Base-by-base conservation (phyloP, 2,329 filamentous ascomycete species). In the Beauveria australis region DNA sequence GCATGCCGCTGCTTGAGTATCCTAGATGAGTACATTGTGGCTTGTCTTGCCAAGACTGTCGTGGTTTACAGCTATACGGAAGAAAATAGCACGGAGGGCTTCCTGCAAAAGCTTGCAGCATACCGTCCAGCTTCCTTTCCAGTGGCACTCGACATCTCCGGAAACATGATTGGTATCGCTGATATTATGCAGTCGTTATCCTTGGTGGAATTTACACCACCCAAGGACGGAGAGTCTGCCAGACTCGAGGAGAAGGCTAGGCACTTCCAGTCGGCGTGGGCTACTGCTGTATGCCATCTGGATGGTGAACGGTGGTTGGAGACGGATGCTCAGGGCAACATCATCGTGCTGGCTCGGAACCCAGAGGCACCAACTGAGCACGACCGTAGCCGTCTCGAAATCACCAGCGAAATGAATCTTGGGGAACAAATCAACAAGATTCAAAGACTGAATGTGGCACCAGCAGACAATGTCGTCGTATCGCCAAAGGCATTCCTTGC, bases 341-440 rank as follows among this genome's bases (percentile, higher is more conserved):
- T 99, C 3, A 78, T 92, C 59, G 86, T 97, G 3, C 77, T 97
- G n/a, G 80, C 85, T 56, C 83, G 86, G 43, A 92, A 97, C 66
- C 68, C 78, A 2, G 80, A 86, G 2, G 91, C 89, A 0, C 86
- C 91, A 1, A 91, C 87, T 0, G 81, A 83, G 1, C 87, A 94
- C 57, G 91, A 96, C 66, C 83, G 81, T 62, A 81, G 81, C 54
- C 80, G 85, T 30, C 75, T 97, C 65, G 82, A 90, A 47, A 79
- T 92, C 5, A 90, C 85, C 1, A 88, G 89, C 62, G 92, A 97
- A 73, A 85, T 97, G 64, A 86, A 88, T 49, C 79, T 99, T 10
- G 92, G 94, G 1, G 93, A 99, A 72, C 91, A 94, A 83, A 91
- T 97, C 60, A 99, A 99, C 70, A 83, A 86, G 37, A 96, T 97